A percentile compares a stretch with the other conserved stretches of the same genome.
Evolutionary conservation across 2,329 filamentous ascomycete species (phyloP).

Genomic region (Aspergillus ruber): DNA sequence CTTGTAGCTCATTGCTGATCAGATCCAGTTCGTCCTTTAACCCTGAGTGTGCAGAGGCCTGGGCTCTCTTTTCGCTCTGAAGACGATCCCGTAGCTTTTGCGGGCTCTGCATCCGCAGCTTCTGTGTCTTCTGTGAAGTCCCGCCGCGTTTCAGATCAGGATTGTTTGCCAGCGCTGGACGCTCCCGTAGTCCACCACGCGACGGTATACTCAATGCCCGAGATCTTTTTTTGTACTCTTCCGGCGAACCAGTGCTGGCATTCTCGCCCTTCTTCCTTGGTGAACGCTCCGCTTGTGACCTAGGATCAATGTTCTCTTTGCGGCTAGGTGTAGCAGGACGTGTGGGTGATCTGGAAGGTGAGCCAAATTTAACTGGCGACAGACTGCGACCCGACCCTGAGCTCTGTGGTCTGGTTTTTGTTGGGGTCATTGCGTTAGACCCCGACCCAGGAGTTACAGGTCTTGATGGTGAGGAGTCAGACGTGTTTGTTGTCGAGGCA

Average conservation of each 20-base stretch:
- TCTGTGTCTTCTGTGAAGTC: slow-evolving; percentile 62
- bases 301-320: slow-evolving; percentile 37
- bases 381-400: slow-evolving; percentile 22
- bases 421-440: slow-evolving; percentile 23
- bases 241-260: slow-evolving; percentile 29
- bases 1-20: slow-evolving; percentile 72
- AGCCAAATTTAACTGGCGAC: slow-evolving; percentile 25
- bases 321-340: slow-evolving; percentile 29
- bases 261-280: slow-evolving; percentile 21
- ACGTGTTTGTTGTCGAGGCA: slow-evolving; percentile 51
- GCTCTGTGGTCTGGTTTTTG: slow-evolving; percentile 23
- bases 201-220: slow-evolving; percentile 47
- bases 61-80: slow-evolving; percentile 69
- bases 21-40: slow-evolving; percentile 70
- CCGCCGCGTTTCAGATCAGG: slow-evolving; percentile 25
- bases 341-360: slow-evolving; percentile 25
- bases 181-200: slow-evolving; percentile 27
- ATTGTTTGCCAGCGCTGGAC: slow-evolving; percentile 23
- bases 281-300: slow-evolving; percentile 25
- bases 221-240: slow-evolving; percentile 38
- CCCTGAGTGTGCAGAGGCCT: slow-evolving; percentile 62
- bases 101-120: slow-evolving; percentile 59
- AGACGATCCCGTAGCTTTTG: slow-evolving; percentile 73
- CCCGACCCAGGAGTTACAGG: slow-evolving; percentile 28
- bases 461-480: slow-evolving; percentile 27